Base-by-base conservation (phyloP, 1,284 basidiomycete genomes). In the Xerocomus amazonicus region DNA sequence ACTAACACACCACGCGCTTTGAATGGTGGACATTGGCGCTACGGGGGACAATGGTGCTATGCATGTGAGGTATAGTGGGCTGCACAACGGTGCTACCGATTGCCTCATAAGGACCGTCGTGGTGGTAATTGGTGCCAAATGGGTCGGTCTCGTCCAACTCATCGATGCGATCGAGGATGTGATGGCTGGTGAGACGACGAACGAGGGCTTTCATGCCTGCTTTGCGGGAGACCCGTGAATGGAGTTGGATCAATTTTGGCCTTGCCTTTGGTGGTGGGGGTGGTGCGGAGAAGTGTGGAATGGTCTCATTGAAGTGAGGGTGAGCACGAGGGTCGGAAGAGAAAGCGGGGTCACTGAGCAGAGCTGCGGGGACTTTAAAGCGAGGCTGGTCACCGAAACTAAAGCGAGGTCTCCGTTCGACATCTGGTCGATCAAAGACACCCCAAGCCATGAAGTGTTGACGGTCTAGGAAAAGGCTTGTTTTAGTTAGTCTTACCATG, bases 61-160 rank as follows among this genome's bases (percentile, higher is more conserved):
- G 16, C 12, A 8, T 19, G 36, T 17, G 34, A 9, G n/a, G 43
- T 23, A 23, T 23, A 4, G 47, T 45, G n/a, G 56, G 48, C 13
- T 54, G 48, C 3, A 35, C 47, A 17, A 55, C 40, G 51, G 47
- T 53, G 48, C n/a, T 49, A 17, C 46, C 50, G 43, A 75, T 73
- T 3, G 76, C 80, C 57, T 90, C 84, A 59, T 88, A 89, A 19
- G 84, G 85, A 0, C 85, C 80, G 39, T 71, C 72, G 56, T 87
- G 83, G 61, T 88, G 86, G 55, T 83, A 69, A 13, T 72, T 65
- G 14, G 74, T 53, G 4, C 84, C 85, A 48, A 81, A 72, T 4
- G 84, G 83, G 61, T 80, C 83, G 12, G 78, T 78, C 61, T 87
- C 84, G 59, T 90, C 87, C 35, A 89, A 65, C 63, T 87, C 83